Evolutionary conservation across 2,329 filamentous ascomycete genomes (phyloP).

Genomic region (Chaetomium globosum): DNA sequence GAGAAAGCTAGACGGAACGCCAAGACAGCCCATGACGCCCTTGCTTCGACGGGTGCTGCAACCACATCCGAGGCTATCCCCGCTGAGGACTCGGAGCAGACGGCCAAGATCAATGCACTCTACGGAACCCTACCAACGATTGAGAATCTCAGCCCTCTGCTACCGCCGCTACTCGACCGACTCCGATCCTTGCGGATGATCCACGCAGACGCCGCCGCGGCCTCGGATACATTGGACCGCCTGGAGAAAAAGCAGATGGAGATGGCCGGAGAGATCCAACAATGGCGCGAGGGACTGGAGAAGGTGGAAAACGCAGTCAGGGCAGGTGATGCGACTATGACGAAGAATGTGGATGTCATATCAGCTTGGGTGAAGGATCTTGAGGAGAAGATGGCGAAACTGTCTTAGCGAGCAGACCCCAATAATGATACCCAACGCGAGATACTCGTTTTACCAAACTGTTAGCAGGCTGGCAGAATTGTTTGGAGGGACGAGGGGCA

Average conservation of each 20-base stretch:
- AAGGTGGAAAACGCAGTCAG: constrained; percentile 76
- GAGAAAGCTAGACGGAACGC: constrained; percentile 66
- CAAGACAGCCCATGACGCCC: constrained; percentile 62
- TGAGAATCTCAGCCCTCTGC: constrained; percentile 78
- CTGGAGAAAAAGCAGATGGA: constrained; percentile 80
- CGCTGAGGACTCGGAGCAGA: constrained; percentile 66
- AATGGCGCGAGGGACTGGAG: constrained; percentile 80
- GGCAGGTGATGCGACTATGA: constrained; percentile 69
- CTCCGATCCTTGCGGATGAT: constrained; percentile 80
- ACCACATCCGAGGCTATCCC: constrained; percentile 42
- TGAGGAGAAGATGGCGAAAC: constrained; percentile 71
- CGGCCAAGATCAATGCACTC: constrained; percentile 85
- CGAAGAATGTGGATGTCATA: constrained; percentile 79
- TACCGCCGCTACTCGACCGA: constrained; percentile 83
- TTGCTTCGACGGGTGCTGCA: constrained; percentile 52
- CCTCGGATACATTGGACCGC: constrained; percentile 73
- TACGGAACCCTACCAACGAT: constrained; percentile 89
- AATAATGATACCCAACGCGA: constrained; percentile 21
- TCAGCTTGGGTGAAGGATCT: constrained; percentile 87
- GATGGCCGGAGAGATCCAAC: constrained; percentile 79
- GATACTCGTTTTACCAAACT: not conserved
- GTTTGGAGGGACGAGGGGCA: not conserved
- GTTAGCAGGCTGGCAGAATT: not conserved
- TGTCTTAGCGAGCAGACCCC: constrained; percentile 43
- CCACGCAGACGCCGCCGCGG: constrained; percentile 83